Evolutionary conservation across 129 eudicot species (phyloP).

Genomic region (Helianthus annuus): DNA sequence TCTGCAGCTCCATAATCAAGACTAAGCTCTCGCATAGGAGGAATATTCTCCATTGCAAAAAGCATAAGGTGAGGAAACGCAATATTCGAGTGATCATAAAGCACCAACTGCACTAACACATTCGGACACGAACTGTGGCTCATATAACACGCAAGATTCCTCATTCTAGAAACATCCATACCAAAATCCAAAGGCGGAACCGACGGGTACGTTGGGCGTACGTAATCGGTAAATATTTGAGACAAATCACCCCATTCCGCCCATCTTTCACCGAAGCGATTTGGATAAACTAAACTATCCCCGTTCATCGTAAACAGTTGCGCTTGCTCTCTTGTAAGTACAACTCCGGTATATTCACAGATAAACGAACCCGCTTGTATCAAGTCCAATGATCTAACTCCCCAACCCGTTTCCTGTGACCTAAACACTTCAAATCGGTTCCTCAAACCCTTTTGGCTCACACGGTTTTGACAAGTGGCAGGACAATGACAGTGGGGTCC

Average conservation of each 20-base stretch:
- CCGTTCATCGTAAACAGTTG: slow-evolving; percentile 64
- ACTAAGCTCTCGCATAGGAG: slow-evolving; percentile 87
- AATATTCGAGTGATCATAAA: slow-evolving; percentile 72
- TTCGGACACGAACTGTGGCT: slow-evolving; percentile 84
- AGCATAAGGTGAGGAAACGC: slow-evolving; percentile 86
- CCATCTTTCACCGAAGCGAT: slow-evolving; percentile 80
- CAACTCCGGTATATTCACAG: slow-evolving; percentile 78
- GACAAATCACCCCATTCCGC: slow-evolving; percentile 91
- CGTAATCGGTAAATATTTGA: slow-evolving; percentile 58
- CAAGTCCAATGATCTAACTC: slow-evolving; percentile 74
- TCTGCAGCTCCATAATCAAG: slow-evolving; percentile 86
- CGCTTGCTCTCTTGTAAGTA: slow-evolving; percentile 72
- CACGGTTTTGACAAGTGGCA: slow-evolving; percentile 63
- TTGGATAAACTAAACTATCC: slow-evolving; percentile 69
- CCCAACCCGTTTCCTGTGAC: slow-evolving; percentile 84
- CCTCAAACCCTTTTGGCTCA: slow-evolving; percentile 63
- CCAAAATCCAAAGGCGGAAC: slow-evolving; percentile 79
- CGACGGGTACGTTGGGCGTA: slow-evolving; percentile 52
- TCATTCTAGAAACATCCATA: slow-evolving; percentile 83
- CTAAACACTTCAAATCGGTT: slow-evolving; percentile 71
- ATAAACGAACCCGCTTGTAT: slow-evolving; percentile 76
- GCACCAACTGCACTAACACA: slow-evolving; percentile 75
- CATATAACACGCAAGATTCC: slow-evolving; percentile 90
- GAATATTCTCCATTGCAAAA: slow-evolving; percentile 89
- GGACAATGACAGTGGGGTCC: slow-evolving; percentile 71